A percentile compares a stretch with the other conserved stretches of the same genome.
Conservation (phyloP, 306 rosid species). For the Vicia faba region DNA sequence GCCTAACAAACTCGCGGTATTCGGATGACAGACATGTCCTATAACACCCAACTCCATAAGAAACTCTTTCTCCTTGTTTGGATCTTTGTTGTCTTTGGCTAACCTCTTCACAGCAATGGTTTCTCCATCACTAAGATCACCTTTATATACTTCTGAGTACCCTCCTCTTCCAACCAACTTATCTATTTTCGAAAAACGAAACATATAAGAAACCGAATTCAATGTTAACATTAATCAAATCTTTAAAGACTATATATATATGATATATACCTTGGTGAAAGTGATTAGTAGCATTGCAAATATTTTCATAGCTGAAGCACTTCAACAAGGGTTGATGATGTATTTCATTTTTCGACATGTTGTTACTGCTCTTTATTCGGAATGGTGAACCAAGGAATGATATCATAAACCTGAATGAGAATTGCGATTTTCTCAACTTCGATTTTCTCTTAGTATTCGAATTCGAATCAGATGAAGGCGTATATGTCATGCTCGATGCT, state of each 20-base stretch:
- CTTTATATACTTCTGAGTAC: slow-evolving; percentile 89
- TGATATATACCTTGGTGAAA: slow-evolving; percentile 74
- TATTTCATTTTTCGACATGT: slow-evolving; percentile 43
- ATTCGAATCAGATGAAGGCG: slow-evolving; percentile 43
- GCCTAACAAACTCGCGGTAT: slow-evolving; percentile 74
- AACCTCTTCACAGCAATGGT: slow-evolving; percentile 86
- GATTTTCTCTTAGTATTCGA: slow-evolving; percentile 39
- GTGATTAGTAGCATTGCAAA: slow-evolving; percentile 65
- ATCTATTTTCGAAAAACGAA: slow-evolving; percentile 45
- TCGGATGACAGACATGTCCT: slow-evolving; percentile 84
- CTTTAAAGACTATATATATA: no score
- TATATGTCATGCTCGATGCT: slow-evolving; percentile 57
- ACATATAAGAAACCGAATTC: slow-evolving; percentile 4
- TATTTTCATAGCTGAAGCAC: slow-evolving; percentile 76
- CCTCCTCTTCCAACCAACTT: slow-evolving; percentile 85
- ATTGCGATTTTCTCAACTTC: slow-evolving; percentile 47
- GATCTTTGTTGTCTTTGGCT: slow-evolving; percentile 75
- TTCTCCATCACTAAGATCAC: slow-evolving; percentile 61
- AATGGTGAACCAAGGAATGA: slow-evolving; percentile 77
- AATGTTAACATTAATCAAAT: neutral
- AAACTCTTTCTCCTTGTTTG: slow-evolving; percentile 85
- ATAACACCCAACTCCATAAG: slow-evolving; percentile 90
- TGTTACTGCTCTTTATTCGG: slow-evolving; percentile 49
- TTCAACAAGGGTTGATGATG: slow-evolving; percentile 56
- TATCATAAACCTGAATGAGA: slow-evolving; percentile 57